These are phyloP conservation scores for Leptomonas seymouri DNA, from an alignment of 208 protist genomes.

Conservation along the genomic window DNA sequence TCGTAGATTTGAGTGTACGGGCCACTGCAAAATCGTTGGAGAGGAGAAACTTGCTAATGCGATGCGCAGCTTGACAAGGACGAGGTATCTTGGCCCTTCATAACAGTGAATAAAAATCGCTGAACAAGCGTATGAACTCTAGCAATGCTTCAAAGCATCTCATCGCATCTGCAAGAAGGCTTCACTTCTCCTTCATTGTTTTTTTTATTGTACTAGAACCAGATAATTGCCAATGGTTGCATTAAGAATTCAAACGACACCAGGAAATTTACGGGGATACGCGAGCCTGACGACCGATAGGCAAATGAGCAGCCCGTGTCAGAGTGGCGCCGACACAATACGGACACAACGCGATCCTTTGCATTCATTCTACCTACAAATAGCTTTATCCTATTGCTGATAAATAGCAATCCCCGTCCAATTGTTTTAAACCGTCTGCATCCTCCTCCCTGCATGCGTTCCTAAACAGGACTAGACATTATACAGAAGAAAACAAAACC, in stretches of 20 bases:
- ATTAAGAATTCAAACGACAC: not conserved
- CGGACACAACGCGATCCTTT: not conserved
- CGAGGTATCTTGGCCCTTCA: too few relatives aligned
- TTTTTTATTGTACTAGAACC: not conserved
- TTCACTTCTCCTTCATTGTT: too few relatives aligned
- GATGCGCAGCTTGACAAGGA: too few relatives aligned
- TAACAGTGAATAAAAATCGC: too few relatives aligned
- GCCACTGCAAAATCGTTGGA: too few relatives aligned
- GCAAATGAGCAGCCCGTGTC: not conserved
- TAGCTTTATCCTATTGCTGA: not conserved
- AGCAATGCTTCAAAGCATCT: too few relatives aligned
- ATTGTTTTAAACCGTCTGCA: not conserved
- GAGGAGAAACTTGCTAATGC: too few relatives aligned
- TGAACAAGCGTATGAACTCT: too few relatives aligned
- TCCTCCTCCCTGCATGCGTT: not conserved
- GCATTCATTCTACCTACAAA: not conserved
- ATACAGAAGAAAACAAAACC: not conserved
- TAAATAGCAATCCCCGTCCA: not conserved
- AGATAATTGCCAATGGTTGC: not conserved
- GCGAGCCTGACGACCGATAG: not conserved
- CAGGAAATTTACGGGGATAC: not conserved
- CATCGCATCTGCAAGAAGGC: too few relatives aligned
- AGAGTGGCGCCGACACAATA: not conserved
- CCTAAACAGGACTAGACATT: not conserved
- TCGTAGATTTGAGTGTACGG: too few relatives aligned